Conservation (phyloP, 1,284 basidiomycete species). For the Wallemia hederae region DNA sequence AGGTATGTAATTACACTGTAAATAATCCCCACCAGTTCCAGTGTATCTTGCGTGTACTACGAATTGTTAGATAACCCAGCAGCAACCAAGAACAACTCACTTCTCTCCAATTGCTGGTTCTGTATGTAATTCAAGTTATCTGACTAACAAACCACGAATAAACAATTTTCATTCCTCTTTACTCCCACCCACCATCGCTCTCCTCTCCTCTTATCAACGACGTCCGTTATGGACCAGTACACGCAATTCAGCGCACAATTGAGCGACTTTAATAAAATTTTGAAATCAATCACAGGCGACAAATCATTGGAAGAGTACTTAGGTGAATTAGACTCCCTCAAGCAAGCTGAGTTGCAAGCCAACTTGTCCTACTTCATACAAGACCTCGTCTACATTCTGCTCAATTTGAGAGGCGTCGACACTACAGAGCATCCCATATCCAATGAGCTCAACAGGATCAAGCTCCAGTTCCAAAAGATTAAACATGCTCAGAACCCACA, state of each 20-base stretch:
- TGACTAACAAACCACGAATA: constrained; percentile 20
- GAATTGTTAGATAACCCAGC: constrained; percentile 2
- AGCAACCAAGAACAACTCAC: constrained; percentile 22
- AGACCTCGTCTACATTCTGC: constrained; percentile 48
- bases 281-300: not conserved
- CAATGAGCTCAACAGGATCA: constrained; percentile 37
- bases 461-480: constrained; percentile 49
- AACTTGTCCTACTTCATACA: constrained; percentile 45
- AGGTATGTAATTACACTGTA: too few relatives aligned
- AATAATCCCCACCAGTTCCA: constrained; percentile 36
- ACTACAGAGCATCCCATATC: constrained; percentile 44
- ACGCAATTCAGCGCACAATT: constrained; percentile 5
- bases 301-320: not conserved
- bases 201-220: constrained; percentile 2
- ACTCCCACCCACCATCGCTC: constrained; percentile 1
- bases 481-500: constrained; percentile 28
- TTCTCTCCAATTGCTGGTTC: constrained; percentile 71
- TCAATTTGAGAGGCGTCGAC: constrained; percentile 42
- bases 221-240: constrained; percentile 4
- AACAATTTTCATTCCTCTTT: not conserved
- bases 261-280: not conserved
- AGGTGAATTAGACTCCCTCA: constrained; percentile 27
- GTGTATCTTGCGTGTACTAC: constrained; percentile 84
- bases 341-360: constrained; percentile 46
- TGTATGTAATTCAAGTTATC: constrained; percentile 77